Conservation (phyloP, 495 filamentous ascomycete genomes). For the Hypomontagnella submonticulosa region DNA sequence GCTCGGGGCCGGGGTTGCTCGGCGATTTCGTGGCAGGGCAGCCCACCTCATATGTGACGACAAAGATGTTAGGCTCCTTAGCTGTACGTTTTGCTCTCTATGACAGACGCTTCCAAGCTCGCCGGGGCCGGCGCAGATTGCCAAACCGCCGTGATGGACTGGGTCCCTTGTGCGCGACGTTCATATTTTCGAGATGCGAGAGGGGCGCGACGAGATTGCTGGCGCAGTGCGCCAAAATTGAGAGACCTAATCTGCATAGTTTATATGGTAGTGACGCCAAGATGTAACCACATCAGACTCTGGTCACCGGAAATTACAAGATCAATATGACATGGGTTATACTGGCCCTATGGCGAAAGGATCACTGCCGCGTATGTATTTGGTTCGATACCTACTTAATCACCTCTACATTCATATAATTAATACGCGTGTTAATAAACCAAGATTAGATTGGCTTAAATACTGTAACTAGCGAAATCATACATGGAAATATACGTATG, state of each 20-base stretch:
- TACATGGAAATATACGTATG: too few species aligned
- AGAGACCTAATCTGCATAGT: background rate
- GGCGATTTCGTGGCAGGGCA: slow-evolving; percentile 10
- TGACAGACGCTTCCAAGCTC: slow-evolving; percentile 5
- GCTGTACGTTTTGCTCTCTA: background rate
- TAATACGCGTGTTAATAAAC: too few species aligned
- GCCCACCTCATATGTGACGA: slow-evolving; percentile 5
- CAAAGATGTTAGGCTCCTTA: background rate
- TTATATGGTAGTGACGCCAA: background rate
- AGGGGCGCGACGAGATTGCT: too few species aligned
- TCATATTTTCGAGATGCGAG: too few species aligned
- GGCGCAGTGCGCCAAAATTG: background rate
- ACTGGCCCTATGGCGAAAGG: too few species aligned
- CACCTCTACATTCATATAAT: too few species aligned
- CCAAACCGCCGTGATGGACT: slow-evolving; percentile 2
- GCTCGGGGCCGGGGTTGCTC: background rate
- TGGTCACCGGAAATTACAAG: too few species aligned
- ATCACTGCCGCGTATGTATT: too few species aligned
- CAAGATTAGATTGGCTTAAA: too few species aligned
- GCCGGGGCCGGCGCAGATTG: background rate
- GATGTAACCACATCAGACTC: background rate
- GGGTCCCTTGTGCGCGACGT: background rate
- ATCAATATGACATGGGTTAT: too few species aligned
- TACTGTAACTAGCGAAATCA: too few species aligned
- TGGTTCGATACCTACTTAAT: too few species aligned